Percentiles rank a stretch among this genome's conserved stretches.
Evolutionary conservation across 257 asterid genomes (phyloP).

Genomic region (Solanum ossicruentum): DNA sequence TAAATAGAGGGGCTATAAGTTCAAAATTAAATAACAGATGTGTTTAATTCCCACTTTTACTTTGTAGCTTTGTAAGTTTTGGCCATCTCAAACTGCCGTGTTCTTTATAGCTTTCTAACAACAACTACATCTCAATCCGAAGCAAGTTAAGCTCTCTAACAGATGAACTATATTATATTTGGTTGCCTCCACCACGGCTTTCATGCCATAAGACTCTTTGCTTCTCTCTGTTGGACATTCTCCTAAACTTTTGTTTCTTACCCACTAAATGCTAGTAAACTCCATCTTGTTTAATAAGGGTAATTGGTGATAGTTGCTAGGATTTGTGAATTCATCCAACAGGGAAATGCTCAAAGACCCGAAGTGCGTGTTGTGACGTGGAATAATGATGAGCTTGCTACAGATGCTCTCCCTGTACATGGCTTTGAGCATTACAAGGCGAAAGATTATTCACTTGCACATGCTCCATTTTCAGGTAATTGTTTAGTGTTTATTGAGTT

Average conservation of each 20-base stretch:
- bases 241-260: neutral
- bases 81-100: neutral
- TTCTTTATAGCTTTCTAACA: neutral
- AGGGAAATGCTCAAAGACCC: conserved; percentile 99
- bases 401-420: conserved; percentile 92
- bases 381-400: conserved; percentile 88
- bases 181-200: neutral
- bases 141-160: neutral
- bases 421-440: conserved; percentile 99
- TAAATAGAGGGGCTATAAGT: neutral
- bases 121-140: neutral
- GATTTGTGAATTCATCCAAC: conserved; percentile 13
- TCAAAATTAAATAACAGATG: neutral
- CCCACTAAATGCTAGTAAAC: neutral
- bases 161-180: neutral
- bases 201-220: neutral
- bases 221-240: neutral
- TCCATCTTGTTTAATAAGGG: neutral
- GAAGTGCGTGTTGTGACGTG: conserved; percentile 93
- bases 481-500: conserved; percentile 5
- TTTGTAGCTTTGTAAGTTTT: neutral
- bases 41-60: neutral
- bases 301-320: conserved; percentile 1
- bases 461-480: conserved; percentile 94
- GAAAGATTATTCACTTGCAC: conserved; percentile 90